Evolutionary conservation across 257 asterid genomes (phyloP).

Genomic region (Leptodermis oblonga): DNA sequence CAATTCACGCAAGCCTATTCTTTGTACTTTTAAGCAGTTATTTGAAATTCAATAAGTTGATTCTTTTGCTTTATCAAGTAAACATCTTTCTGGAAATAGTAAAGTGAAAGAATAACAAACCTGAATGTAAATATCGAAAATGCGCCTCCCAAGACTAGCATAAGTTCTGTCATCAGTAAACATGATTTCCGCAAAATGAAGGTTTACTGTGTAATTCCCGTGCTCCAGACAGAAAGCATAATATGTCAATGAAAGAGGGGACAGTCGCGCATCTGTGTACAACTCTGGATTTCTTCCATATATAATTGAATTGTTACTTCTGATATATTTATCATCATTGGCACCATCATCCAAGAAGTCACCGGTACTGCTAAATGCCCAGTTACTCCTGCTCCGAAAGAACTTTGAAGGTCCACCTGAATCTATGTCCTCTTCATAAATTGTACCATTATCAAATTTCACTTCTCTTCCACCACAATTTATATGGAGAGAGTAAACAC

Average conservation of each 20-base stretch:
- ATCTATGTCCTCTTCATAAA: slow-evolving; percentile 29
- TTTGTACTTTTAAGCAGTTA: not conserved
- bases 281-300: slow-evolving; percentile 8
- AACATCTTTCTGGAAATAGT: not conserved
- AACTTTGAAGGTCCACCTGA: slow-evolving; percentile 41
- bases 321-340: slow-evolving; percentile 19
- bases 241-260: slow-evolving; percentile 35
- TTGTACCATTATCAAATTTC: slow-evolving; percentile 21
- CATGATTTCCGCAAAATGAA: slow-evolving; percentile 75
- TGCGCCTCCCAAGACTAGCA: slow-evolving; percentile 64
- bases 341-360: slow-evolving; percentile 37
- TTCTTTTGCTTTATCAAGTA: not conserved
- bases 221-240: slow-evolving; percentile 52
- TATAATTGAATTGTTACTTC: slow-evolving; percentile 14
- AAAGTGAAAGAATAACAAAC: slow-evolving; percentile 20
- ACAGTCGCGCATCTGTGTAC: slow-evolving; percentile 19
- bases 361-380: slow-evolving; percentile 70
- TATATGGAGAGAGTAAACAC: slow-evolving; percentile 7
- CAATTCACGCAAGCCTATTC: not conserved
- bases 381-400: slow-evolving; percentile 28
- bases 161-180: slow-evolving; percentile 43
- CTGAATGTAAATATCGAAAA: slow-evolving; percentile 72
- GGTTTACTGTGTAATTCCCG: slow-evolving; percentile 63
- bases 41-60: too few relatives aligned
- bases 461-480: slow-evolving; percentile 34